Conservation (phyloP, 1,139 yeast genomes). For the Kodamaea ohmeri region DNA sequence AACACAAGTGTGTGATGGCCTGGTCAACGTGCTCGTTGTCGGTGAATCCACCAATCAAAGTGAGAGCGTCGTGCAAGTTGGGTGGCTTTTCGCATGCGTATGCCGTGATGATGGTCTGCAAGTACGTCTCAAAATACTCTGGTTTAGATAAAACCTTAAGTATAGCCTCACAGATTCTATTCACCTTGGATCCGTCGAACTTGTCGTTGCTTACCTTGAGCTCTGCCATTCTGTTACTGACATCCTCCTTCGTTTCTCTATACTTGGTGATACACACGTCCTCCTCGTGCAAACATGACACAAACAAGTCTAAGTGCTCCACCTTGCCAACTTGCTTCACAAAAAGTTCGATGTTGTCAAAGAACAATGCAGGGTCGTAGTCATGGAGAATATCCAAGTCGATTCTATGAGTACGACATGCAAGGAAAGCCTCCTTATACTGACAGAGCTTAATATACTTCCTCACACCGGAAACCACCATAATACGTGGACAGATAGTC, state of each 20-base stretch:
- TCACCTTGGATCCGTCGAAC: slow-evolving; percentile 59
- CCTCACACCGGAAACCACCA: slow-evolving; percentile 85
- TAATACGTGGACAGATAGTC: slow-evolving; percentile 87
- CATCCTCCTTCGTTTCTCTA: slow-evolving; percentile 55
- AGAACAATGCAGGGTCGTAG: slow-evolving; percentile 70
- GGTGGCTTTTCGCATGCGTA: slow-evolving; percentile 92
- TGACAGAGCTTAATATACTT: slow-evolving; percentile 54
- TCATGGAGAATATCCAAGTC: slow-evolving; percentile 89
- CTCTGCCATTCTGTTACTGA: slow-evolving; percentile 3
- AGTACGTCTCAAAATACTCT: slow-evolving; percentile 53
- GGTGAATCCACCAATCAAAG: slow-evolving; percentile 51
- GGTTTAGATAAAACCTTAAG: slow-evolving; percentile 55
- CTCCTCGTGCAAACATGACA: slow-evolving; percentile 83
- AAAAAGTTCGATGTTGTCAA: slow-evolving; percentile 62
- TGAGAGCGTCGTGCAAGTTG: slow-evolving; percentile 70
- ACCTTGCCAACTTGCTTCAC: slow-evolving; percentile 67
- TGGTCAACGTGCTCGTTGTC: slow-evolving; percentile 54
- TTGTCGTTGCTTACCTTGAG: slow-evolving; percentile 15
- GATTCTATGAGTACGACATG: slow-evolving; percentile 89
- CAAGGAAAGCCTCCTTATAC: slow-evolving; percentile 69
- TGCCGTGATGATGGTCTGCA: slow-evolving; percentile 84
- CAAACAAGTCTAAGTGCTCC: slow-evolving; percentile 80
- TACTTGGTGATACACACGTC: slow-evolving; percentile 84
- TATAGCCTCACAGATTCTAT: slow-evolving; percentile 71
- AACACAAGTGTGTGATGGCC: slow-evolving; percentile 78